phyloP scores from a whole-genome alignment of 2,329 filamentous ascomycete species.

The Aschersonia sp. region DNA sequence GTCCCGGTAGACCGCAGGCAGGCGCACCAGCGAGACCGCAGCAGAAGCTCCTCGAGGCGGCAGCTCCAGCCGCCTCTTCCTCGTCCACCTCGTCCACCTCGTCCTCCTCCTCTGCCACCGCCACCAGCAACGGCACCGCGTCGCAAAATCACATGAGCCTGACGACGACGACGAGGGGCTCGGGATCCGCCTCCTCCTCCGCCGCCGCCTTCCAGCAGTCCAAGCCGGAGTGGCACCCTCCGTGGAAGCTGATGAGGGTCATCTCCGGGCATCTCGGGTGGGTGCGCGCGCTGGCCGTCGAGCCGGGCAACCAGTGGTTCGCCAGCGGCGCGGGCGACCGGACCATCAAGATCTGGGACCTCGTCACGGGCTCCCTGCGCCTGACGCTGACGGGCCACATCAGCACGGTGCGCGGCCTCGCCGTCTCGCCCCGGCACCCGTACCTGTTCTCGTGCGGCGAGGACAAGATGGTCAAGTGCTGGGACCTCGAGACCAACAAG shows the following conservation, averaged over 20 bases:
- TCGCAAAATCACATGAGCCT: constrained; percentile 16
- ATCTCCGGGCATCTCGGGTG: constrained; percentile 94
- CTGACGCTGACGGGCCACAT: constrained; percentile 90
- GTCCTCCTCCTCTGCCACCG: too few species aligned
- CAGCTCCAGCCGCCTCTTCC: constrained; percentile 6
- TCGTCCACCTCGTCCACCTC: not conserved
- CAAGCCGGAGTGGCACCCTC: constrained; percentile 89
- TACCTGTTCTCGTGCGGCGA: constrained; percentile 97
- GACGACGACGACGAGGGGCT: constrained; percentile 7
- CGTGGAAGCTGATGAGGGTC: constrained; percentile 96
- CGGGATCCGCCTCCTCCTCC: too few species aligned
- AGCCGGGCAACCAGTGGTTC: constrained; percentile 96
- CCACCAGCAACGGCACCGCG: not conserved
- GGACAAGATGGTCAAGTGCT: constrained; percentile 99
- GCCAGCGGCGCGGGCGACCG: constrained; percentile 88
- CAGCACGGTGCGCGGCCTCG: constrained; percentile 80
- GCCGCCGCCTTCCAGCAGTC: constrained; percentile 23
- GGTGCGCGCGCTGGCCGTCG: constrained; percentile 79
- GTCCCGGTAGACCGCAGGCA: constrained; percentile 7
- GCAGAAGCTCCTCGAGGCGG: constrained; percentile 27
- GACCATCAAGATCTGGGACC: constrained; percentile 97
- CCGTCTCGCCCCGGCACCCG: constrained; percentile 83
- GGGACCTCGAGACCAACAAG: constrained; percentile 99
- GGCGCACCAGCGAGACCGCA: constrained; percentile 34
- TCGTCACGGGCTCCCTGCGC: constrained; percentile 72